phyloP scores from a whole-genome alignment of 2,329 filamentous ascomycete genomes.

The Colletotrichum neosansevieriae region DNA sequence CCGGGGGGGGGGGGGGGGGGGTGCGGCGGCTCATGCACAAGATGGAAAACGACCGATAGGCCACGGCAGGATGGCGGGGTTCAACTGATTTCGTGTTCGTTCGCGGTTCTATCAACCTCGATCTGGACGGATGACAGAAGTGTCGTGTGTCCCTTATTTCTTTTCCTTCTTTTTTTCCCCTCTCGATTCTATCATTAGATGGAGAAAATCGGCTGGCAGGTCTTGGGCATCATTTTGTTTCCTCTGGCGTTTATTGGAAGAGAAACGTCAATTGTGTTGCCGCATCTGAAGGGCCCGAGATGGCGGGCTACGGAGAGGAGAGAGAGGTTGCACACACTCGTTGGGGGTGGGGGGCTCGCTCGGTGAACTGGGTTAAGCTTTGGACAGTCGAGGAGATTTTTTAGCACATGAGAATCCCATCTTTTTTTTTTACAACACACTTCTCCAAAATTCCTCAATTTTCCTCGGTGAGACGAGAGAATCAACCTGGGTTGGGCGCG shows the following conservation, averaged over 20 bases:
- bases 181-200: conserved; percentile 28
- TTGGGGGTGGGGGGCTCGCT: not conserved
- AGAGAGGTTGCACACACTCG: conserved; percentile 17
- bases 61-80: conserved; percentile 13
- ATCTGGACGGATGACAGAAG: not conserved
- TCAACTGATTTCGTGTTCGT: conserved; percentile 24
- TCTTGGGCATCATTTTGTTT: conserved; percentile 1
- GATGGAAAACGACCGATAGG: conserved; percentile 31
- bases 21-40: no score
- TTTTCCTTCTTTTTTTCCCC: not conserved
- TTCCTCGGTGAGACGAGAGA: not conserved
- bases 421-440: not conserved
- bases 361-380: not conserved
- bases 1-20: no score
- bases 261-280: not conserved
- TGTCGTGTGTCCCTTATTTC: not conserved
- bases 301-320: not conserved
- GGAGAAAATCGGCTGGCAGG: conserved; percentile 25
- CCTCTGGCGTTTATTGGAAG: conserved; percentile 16
- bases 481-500: no score
- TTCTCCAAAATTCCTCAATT: conserved; percentile 10
- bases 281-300: not conserved
- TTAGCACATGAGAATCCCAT: conserved; percentile 21
- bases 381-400: not conserved
- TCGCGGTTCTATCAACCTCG: no score